A percentile compares a stretch with the other conserved stretches of the same genome.
phyloP scores from a whole-genome alignment of 345 rosid species.

The Hypericum androsaemum region DNA sequence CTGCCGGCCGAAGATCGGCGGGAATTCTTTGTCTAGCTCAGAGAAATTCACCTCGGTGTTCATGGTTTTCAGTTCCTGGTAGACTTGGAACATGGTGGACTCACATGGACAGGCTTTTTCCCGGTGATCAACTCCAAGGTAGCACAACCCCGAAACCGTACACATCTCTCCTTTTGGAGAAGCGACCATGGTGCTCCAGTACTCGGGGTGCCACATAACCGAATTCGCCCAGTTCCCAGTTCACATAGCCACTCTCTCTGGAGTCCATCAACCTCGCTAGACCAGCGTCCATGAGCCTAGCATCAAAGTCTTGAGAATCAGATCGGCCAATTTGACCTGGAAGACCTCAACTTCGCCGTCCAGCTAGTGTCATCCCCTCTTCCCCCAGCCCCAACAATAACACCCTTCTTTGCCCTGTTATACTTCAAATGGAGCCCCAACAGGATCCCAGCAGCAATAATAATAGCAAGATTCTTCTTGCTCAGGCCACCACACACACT shows the following conservation, averaged over 20 bases:
- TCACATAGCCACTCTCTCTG: constrained; percentile 39
- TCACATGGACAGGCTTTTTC: constrained; percentile 40
- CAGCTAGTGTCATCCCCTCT: constrained; percentile 42
- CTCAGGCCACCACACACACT: constrained; percentile 78
- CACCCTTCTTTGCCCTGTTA: constrained; percentile 24
- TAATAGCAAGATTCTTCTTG: constrained; percentile 66
- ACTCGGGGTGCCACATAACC: constrained; percentile 87
- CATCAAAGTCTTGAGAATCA: constrained; percentile 69
- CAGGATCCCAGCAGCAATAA: constrained; percentile 81
- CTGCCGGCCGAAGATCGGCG: constrained; percentile 35
- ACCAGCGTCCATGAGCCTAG: constrained; percentile 73
- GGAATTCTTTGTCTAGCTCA: constrained; percentile 61
- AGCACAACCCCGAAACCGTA: constrained; percentile 80
- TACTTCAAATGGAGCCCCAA: constrained; percentile 65
- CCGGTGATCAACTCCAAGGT: constrained; percentile 68
- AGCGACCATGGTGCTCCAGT: constrained; percentile 54
- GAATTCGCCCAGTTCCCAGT: constrained; percentile 63
- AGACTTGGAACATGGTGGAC: constrained; percentile 62
- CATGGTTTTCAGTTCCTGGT: constrained; percentile 46
- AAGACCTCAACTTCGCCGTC: constrained; percentile 46
- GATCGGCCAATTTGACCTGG: constrained; percentile 57
- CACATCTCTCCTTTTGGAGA: constrained; percentile 81
- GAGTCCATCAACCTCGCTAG: constrained; percentile 54
- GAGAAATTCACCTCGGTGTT: constrained; percentile 41
- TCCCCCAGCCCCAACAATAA: constrained; percentile 23